Conservation (phyloP, 2,329 filamentous ascomycete species). For the Colletotrichum chlorophyti region DNA sequence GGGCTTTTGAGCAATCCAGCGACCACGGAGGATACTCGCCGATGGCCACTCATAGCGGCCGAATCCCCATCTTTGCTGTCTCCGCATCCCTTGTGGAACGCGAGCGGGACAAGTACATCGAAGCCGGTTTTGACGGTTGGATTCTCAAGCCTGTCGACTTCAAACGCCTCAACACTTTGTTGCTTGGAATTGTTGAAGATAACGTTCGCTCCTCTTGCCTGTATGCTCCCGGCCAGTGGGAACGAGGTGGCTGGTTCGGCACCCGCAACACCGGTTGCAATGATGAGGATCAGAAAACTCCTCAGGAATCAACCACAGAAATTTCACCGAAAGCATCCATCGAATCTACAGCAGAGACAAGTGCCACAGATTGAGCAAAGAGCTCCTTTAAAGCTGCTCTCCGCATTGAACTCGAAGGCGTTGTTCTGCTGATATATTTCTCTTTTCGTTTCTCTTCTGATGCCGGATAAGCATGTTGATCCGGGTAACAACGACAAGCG, state of each 20-base stretch:
- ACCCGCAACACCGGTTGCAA: slow-evolving; percentile 26
- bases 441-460: background rate
- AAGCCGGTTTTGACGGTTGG: slow-evolving; percentile 88
- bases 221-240: slow-evolving; percentile 79
- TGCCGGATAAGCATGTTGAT: background rate
- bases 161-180: slow-evolving; percentile 71
- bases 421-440: too few species aligned
- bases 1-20: slow-evolving; percentile 69
- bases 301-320: background rate
- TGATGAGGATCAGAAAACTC: background rate
- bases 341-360: background rate
- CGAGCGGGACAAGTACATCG: slow-evolving; percentile 72
- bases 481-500: background rate
- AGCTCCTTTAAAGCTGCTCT: background rate
- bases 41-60: slow-evolving; percentile 65
- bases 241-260: slow-evolving; percentile 83
- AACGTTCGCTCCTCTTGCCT: slow-evolving; percentile 65
- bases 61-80: slow-evolving; percentile 84
- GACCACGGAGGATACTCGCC: slow-evolving; percentile 59
- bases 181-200: slow-evolving; percentile 72
- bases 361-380: background rate
- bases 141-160: slow-evolving; percentile 90
- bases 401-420: background rate
- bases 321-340: background rate
- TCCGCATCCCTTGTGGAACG: slow-evolving; percentile 82